Percentiles rank a stretch among this genome's conserved stretches.
phyloP scores from a whole-genome alignment of 2,329 filamentous ascomycete species.

The Lomentospora prolificans region DNA sequence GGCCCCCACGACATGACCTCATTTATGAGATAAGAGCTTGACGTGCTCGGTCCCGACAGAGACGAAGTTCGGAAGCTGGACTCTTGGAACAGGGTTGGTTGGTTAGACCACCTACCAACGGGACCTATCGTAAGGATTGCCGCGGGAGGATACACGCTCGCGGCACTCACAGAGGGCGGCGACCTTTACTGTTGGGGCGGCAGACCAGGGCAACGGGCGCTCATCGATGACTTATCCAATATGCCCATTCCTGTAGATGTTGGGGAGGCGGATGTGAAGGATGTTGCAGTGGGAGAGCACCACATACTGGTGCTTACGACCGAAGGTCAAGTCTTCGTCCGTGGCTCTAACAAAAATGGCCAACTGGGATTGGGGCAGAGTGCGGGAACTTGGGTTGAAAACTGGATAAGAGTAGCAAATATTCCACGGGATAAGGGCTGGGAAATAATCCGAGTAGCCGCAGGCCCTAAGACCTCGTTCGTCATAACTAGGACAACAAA shows the following conservation, averaged over 20 bases:
- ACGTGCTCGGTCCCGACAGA: constrained; percentile 18
- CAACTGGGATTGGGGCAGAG: constrained; percentile 41
- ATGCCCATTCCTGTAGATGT: constrained; percentile 35
- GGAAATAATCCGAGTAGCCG: constrained; percentile 30
- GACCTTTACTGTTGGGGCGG: constrained; percentile 55
- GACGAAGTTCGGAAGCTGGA: constrained; percentile 25
- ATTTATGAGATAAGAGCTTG: not conserved
- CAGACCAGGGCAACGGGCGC: constrained; percentile 10
- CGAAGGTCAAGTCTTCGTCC: constrained; percentile 39
- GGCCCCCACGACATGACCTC: not conserved
- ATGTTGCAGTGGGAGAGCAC: constrained; percentile 47
- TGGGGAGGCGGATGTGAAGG: constrained; percentile 38
- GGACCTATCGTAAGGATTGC: constrained; percentile 42
- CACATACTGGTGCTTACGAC: constrained; percentile 48
- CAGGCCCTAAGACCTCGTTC: constrained; percentile 40
- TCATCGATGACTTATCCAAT: constrained; percentile 9
- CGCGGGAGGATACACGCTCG: constrained; percentile 46
- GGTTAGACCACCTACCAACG: constrained; percentile 39
- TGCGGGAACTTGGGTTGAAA: constrained; percentile 11
- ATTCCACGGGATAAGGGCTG: constrained; percentile 18
- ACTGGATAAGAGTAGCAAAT: constrained; percentile 26
- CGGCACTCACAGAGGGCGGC: constrained; percentile 46
- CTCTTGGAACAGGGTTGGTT: constrained; percentile 33
- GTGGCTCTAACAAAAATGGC: constrained; percentile 47
- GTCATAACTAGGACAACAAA: constrained; percentile 17